Evolutionary conservation across 768 basidiomycete genomes (phyloP).

Genomic region (Leccinum truebloodii): DNA sequence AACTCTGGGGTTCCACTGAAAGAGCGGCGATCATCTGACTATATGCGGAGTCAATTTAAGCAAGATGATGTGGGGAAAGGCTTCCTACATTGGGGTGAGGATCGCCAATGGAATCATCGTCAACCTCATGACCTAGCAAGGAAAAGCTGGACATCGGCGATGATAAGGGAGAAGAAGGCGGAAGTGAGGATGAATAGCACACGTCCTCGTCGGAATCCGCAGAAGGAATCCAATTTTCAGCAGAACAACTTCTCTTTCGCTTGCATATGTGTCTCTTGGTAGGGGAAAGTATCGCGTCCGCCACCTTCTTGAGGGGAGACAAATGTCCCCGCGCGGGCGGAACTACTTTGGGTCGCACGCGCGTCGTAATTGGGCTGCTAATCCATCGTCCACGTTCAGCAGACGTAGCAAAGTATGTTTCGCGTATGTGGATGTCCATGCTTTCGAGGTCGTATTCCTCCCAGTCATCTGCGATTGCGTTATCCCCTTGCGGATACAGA

Average conservation of each 20-base stretch:
- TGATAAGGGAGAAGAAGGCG: slow-evolving; percentile 46
- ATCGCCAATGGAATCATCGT: slow-evolving; percentile 13
- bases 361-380: slow-evolving; percentile 45
- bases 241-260: slow-evolving; percentile 1
- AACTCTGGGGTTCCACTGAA: slow-evolving; percentile 10
- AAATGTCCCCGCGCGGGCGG: slow-evolving; percentile 23
- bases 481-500: slow-evolving; percentile 14
- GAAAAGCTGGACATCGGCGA: slow-evolving; percentile 43
- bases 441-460: slow-evolving; percentile 35
- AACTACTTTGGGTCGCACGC: slow-evolving; percentile 15
- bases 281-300: slow-evolving; percentile 6
- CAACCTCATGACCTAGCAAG: slow-evolving; percentile 32
- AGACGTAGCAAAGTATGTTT: slow-evolving; percentile 56
- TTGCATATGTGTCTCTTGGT: slow-evolving; percentile 2
- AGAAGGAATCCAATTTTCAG: slow-evolving; percentile 3
- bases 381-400: slow-evolving; percentile 62
- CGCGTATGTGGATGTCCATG: slow-evolving; percentile 39
- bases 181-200: slow-evolving; percentile 26
- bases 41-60: slow-evolving; percentile 8
- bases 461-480: slow-evolving; percentile 20
- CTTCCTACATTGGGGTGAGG: slow-evolving; percentile 32
- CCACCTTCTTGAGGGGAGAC: slow-evolving; percentile 21
- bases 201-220: slow-evolving; percentile 20
- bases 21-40: slow-evolving; percentile 16
- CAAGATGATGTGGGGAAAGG: slow-evolving; percentile 6